Evolutionary conservation across 441 rosid species (phyloP).

Genomic region (Jatropha podagrica): DNA sequence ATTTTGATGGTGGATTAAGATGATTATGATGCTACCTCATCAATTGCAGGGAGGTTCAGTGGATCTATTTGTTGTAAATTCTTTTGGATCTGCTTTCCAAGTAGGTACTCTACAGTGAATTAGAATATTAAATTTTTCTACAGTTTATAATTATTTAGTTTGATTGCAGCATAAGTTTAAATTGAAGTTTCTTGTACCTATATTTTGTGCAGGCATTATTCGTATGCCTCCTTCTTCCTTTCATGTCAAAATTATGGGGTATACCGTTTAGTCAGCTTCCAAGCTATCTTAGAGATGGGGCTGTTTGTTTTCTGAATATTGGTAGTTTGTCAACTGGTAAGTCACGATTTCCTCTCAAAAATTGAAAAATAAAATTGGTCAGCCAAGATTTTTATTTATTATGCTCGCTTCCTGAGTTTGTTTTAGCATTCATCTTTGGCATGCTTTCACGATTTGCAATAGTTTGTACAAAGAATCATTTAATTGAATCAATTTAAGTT

Average conservation of each 20-base stretch:
- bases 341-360: constrained; percentile 16
- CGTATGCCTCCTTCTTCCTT: constrained; percentile 76
- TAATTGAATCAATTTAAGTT: no score
- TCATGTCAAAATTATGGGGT: constrained; percentile 95
- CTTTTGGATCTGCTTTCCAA: constrained; percentile 86
- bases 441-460: no score
- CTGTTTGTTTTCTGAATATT: constrained; percentile 83
- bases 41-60: constrained; percentile 74
- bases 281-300: constrained; percentile 78
- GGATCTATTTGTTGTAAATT: constrained; percentile 85
- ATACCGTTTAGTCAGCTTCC: constrained; percentile 85
- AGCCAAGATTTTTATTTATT: no score
- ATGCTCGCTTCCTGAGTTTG: no score
- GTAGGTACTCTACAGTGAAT: constrained; percentile 40
- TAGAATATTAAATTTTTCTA: constrained; percentile 4
- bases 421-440: no score
- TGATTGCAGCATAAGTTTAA: constrained; percentile 11
- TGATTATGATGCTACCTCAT: constrained; percentile 16
- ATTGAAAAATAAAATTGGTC: not conserved
- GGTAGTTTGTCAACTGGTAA: constrained; percentile 62
- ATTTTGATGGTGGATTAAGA: constrained; percentile 1
- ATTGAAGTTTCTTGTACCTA: constrained; percentile 19
- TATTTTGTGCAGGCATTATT: constrained; percentile 64
- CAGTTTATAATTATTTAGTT: constrained; percentile 1
- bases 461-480: no score